These are phyloP conservation scores for Aspergillus japonicus DNA, from an alignment of 2,329 filamentous ascomycete species.

Conservation along the genomic window DNA sequence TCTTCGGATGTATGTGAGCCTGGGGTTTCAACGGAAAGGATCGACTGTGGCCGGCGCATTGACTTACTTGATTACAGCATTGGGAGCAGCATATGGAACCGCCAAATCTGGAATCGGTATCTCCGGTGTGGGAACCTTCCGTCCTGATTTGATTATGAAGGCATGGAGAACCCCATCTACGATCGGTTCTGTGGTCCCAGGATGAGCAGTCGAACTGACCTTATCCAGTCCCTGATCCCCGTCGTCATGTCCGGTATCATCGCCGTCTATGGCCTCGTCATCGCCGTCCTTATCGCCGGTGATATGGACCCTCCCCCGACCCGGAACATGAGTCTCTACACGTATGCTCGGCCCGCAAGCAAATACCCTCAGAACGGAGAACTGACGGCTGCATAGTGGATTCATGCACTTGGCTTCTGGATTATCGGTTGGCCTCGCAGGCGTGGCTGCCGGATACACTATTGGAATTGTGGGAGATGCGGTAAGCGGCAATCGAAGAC, in stretches of 20 bases:
- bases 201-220: not conserved
- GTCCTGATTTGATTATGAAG: conserved; percentile 69
- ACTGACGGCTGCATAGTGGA: conserved; percentile 54
- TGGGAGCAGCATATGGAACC: conserved; percentile 66
- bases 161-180: conserved; percentile 34
- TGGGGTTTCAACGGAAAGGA: conserved; percentile 9
- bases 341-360: conserved; percentile 50
- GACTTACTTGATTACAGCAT: conserved; percentile 46
- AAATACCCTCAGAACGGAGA: not conserved
- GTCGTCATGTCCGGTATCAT: conserved; percentile 97
- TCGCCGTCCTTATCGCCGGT: conserved; percentile 91
- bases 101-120: conserved; percentile 69
- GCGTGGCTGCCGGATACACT: conserved; percentile 90
- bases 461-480: conserved; percentile 95
- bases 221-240: conserved; percentile 50
- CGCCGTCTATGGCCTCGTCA: conserved; percentile 95
- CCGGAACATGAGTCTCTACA: conserved; percentile 78
- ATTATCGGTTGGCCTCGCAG: conserved; percentile 85
- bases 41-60: not conserved
- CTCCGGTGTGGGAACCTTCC: conserved; percentile 64
- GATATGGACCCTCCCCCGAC: conserved; percentile 73
- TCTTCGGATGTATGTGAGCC: conserved; percentile 50
- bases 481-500: conserved; percentile 47
- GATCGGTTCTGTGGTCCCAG: not conserved
- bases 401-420: conserved; percentile 94